A percentile compares a stretch with the other conserved stretches of the same genome.
phyloP scores from a whole-genome alignment of 371 early-diverging fungal species.

The Coemansia sp. region DNA sequence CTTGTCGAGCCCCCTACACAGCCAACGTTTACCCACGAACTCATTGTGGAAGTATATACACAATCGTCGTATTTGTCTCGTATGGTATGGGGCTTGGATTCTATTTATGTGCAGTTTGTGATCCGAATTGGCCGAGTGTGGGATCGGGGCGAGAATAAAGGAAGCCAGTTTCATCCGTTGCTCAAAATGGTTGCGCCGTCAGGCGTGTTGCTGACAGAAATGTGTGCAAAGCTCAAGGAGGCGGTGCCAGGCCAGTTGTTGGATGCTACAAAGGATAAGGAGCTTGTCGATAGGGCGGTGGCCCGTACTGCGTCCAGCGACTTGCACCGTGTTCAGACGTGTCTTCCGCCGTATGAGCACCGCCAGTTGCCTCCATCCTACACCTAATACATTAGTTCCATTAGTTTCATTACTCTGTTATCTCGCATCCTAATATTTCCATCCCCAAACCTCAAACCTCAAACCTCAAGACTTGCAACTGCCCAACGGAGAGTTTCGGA shows the following conservation, averaged over 20 bases:
- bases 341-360: too few species aligned
- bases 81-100: slow-evolving; percentile 14
- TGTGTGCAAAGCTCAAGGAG: slow-evolving; percentile 7
- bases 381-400: too few species aligned
- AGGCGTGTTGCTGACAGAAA: slow-evolving; percentile 24
- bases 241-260: slow-evolving; percentile 8
- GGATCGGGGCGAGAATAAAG: slow-evolving; percentile 13
- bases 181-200: slow-evolving; percentile 40
- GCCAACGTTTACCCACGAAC: slow-evolving; percentile 41
- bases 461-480: too few species aligned
- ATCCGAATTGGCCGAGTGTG: slow-evolving; percentile 40
- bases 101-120: slow-evolving; percentile 27
- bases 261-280: slow-evolving; percentile 25
- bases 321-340: not conserved
- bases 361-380: too few species aligned
- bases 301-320: slow-evolving; percentile 17
- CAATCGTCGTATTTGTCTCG: slow-evolving; percentile 19
- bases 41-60: slow-evolving; percentile 31
- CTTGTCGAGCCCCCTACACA: slow-evolving; percentile 12
- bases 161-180: slow-evolving; percentile 34
- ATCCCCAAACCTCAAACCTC: too few species aligned
- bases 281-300: slow-evolving; percentile 10
- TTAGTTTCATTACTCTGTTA: too few species aligned
- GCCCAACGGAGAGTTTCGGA: too few species aligned
- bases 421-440: too few species aligned